Evolutionary conservation across 129 eudicot species (phyloP), one percentile per base, ranked within the genome.

Genomic region (Apium graveolens): DNA sequence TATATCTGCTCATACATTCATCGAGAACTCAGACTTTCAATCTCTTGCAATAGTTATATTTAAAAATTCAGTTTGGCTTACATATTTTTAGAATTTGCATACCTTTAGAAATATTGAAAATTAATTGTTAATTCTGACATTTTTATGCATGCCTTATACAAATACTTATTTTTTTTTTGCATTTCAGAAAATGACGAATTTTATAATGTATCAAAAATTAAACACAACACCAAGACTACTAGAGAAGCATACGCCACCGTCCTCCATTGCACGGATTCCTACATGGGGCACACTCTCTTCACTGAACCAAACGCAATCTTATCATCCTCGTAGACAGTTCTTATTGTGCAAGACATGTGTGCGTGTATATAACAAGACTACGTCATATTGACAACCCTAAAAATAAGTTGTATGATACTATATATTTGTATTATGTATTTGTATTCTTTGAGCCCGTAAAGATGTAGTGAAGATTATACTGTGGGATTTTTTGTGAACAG

Each of bases 201-300:
- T 11, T 93, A 91, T 81, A 93, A 93, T 76, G 79, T 82, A 11
- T 80, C 89, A 0, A 84, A 88, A 69, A 51, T 93, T 14, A 65
- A 81, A 76, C 69, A 73, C 16, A 26, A 6, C 83, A 49, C 44
- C 57, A 77, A 32, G 55, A 63, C 70, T 9, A 82, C 81, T 74
- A 84, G 90, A 44, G 90, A 88, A 84, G 98, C 98, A 63, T 94
- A 91, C 51, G 97, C 89, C 80, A 89, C 97, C 0, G 93, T 94
- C 32, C 91, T 94, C 79, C 98, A 94, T 76, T 94, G 97, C 24
- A 82, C 96, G 2, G 97, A 91, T 49, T 20, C 84, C 37, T 94
- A 94, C 66, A 96, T 94, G 0, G 89, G 98, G 98, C 98, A 43
- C 97, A 91, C 73, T 82, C 96, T 74, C 93, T 94, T 37, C 86